Base-by-base conservation (phyloP, 352 stramenopile genomes). In the Phytophthora syringae region DNA sequence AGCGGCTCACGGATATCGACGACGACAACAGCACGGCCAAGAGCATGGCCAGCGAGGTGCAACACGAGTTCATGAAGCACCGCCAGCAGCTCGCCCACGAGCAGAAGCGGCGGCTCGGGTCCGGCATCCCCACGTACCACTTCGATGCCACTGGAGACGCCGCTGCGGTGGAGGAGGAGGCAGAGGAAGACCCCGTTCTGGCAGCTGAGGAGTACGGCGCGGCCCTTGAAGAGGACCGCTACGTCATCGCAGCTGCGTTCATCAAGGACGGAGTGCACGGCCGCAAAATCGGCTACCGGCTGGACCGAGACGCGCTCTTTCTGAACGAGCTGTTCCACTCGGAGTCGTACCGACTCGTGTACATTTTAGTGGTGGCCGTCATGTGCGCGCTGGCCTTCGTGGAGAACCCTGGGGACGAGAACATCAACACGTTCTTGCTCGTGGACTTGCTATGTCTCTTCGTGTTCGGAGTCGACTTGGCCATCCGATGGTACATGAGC, bases 401-500 rank as follows among this genome's bases (percentile, higher is more conserved):
- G 11, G 86, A 94, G 58, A 72, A 73, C 21, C 81, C 80, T 7
- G 79, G 81, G 0, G 60, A 84, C 6, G 61, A 83, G 57, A 69
- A 62, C 34, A 68, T 74, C 25, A 86, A 90, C 60, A 73, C 71
- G 25, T 92, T 80, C 32, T 39, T 92, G 37, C 39, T 76, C 0
- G 79, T 93, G 24, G 86, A 95, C 57, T 20, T 95, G 18, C 43
- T 88, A 0, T 93, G 84, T 54, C 64, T 92, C 34, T 62, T 76
- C 16, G 58, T 91, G 11, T 95, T 92, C 42, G 74, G 61, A 11
- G 48, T 83, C 7, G 86, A 95, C 48, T 50, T 95, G 21, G 73
- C 66, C 34, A 89, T 92, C 37, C 84, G 84, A 36, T 95, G 86
- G 82, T 84, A 82, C 73, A 92, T 95, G 86, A 95, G 86, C 60